These are phyloP conservation scores for Yarrowia galli DNA, from an alignment of 1,139 yeast species.

Conservation along the genomic window DNA sequence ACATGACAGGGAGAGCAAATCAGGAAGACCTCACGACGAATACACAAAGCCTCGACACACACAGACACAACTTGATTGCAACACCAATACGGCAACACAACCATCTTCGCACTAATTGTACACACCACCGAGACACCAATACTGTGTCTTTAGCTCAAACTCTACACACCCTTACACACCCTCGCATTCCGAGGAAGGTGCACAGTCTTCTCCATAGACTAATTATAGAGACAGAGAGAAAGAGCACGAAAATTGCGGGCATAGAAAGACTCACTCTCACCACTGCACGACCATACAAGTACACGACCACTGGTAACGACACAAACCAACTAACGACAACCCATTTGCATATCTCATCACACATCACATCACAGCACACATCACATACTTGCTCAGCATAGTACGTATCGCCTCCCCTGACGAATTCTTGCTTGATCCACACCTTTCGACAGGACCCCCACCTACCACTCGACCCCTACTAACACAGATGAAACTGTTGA, in stretches of 20 bases:
- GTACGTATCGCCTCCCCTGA: background rate
- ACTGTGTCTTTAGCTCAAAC: conserved; percentile 6
- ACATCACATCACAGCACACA: too few relatives aligned
- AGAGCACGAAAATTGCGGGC: background rate
- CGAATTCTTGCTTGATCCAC: background rate
- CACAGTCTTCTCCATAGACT: background rate
- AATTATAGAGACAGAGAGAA: too few relatives aligned
- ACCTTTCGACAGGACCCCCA: too few relatives aligned
- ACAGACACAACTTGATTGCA: background rate
- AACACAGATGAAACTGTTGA: conserved; percentile 28
- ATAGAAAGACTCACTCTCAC: background rate
- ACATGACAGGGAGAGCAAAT: background rate
- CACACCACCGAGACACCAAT: background rate
- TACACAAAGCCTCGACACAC: background rate
- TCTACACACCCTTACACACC: conserved; percentile 3
- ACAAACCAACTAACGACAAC: background rate
- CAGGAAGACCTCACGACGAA: background rate
- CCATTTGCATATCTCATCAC: background rate
- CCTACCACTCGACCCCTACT: too few relatives aligned
- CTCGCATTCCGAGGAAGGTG: conserved; percentile 28
- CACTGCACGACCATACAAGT: background rate
- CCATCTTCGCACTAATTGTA: background rate
- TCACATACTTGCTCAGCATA: too few relatives aligned
- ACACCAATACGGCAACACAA: background rate
- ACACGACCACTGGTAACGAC: background rate